These are phyloP conservation scores for Cladosporium halotolerans DNA, from an alignment of 2,329 filamentous ascomycete genomes.

Conservation along the genomic window DNA sequence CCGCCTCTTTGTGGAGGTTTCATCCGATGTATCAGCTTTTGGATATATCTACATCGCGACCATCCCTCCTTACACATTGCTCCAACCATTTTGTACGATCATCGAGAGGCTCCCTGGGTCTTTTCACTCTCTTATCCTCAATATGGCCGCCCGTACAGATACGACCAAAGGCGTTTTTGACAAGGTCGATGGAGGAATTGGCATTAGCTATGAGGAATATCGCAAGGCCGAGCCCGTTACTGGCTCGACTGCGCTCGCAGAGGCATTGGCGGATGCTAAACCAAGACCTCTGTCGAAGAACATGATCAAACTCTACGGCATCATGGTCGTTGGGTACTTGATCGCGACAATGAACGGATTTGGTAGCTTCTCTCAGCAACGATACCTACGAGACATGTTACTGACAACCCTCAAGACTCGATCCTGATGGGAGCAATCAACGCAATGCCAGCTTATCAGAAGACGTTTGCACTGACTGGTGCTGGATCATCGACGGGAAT, in stretches of 20 bases:
- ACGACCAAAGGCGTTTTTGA: not conserved
- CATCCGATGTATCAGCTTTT: too few species aligned
- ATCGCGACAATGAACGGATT: not conserved
- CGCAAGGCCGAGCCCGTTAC: not conserved
- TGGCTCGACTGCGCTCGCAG: slow-evolving; percentile 16
- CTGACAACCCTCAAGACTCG: slow-evolving; percentile 16
- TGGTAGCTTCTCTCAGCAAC: not conserved
- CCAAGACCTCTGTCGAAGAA: slow-evolving; percentile 26
- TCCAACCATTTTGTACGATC: too few species aligned
- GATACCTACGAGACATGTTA: not conserved
- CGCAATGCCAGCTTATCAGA: slow-evolving; percentile 44
- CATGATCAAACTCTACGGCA: slow-evolving; percentile 30
- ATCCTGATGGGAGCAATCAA: slow-evolving; percentile 42
- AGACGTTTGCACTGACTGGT: slow-evolving; percentile 41
- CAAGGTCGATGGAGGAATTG: not conserved
- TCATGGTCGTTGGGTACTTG: not conserved
- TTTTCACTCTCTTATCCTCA: too few species aligned
- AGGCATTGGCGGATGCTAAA: slow-evolving; percentile 30
- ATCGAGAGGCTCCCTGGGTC: too few species aligned
- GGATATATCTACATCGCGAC: too few species aligned
- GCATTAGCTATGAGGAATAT: not conserved
- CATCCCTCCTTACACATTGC: too few species aligned
- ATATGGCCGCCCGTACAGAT: not conserved
- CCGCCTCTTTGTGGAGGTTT: too few species aligned
- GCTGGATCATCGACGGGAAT: slow-evolving; percentile 43